phyloP scores from a whole-genome alignment of 768 basidiomycete genomes.

The Suillus paluster region DNA sequence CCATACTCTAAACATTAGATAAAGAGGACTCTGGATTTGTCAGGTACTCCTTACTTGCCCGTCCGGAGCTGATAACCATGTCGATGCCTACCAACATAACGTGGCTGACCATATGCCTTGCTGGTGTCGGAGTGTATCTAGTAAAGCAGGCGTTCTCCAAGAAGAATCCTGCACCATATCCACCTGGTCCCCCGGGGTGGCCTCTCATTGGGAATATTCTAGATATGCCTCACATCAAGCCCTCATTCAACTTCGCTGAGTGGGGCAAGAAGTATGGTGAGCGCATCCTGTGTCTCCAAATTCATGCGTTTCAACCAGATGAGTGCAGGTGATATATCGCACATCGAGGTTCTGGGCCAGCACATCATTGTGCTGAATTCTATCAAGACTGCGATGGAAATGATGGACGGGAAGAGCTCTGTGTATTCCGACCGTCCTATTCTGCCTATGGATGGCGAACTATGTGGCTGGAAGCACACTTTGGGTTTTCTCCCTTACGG shows the following conservation, averaged over 20 bases:
- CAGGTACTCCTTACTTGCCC: not conserved
- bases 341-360: slow-evolving; percentile 63
- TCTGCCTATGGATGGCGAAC: slow-evolving; percentile 43
- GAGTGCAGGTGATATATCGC: slow-evolving; percentile 58
- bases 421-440: slow-evolving; percentile 69
- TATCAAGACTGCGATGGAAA: slow-evolving; percentile 52
- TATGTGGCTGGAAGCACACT: slow-evolving; percentile 36
- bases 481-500: slow-evolving; percentile 45
- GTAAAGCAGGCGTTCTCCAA: slow-evolving; percentile 26
- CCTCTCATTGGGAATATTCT: slow-evolving; percentile 53
- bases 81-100: slow-evolving; percentile 20
- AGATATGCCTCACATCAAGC: slow-evolving; percentile 51
- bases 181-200: slow-evolving; percentile 50
- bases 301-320: not conserved
- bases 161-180: slow-evolving; percentile 33
- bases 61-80: slow-evolving; percentile 5
- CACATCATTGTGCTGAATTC: slow-evolving; percentile 61
- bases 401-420: slow-evolving; percentile 69
- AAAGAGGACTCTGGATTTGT: too few species aligned
- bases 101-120: slow-evolving; percentile 38
- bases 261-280: slow-evolving; percentile 52
- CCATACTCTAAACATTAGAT: too few species aligned
- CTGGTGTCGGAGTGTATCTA: slow-evolving; percentile 31
- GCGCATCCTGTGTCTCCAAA: not conserved
- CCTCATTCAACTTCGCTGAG: slow-evolving; percentile 48